These are phyloP conservation scores for Cystofilobasidium bisporidii DNA, from an alignment of 768 basidiomycete genomes.

Conservation along the genomic window DNA sequence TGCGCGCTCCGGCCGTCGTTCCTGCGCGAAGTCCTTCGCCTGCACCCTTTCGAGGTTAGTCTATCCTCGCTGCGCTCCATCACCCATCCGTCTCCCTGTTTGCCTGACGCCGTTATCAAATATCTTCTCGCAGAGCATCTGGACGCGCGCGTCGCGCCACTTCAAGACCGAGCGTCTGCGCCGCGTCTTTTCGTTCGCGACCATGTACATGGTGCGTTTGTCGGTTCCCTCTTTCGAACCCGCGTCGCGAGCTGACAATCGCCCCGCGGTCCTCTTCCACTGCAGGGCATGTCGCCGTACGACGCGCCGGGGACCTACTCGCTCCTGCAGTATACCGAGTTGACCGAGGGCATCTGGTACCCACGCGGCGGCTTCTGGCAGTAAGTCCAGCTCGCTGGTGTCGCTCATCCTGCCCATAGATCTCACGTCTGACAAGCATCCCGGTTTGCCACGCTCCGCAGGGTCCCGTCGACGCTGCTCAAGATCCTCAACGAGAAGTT, in stretches of 20 bases:
- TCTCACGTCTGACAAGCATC: no score
- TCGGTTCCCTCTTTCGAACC: no score
- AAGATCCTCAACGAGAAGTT: constrained; percentile 36
- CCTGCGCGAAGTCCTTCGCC: constrained; percentile 36
- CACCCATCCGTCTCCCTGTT: not conserved
- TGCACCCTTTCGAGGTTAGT: constrained; percentile 38
- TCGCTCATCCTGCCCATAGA: no score
- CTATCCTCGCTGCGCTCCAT: no score
- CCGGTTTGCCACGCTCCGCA: no score
- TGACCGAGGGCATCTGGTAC: constrained; percentile 41
- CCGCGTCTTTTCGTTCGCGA: constrained; percentile 42
- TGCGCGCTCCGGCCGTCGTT: constrained; percentile 40
- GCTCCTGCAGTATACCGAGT: constrained; percentile 44
- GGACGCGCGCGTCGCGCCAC: constrained; percentile 35
- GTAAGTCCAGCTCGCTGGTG: not conserved
- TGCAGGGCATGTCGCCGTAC: constrained; percentile 41
- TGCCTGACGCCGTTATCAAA: not conserved
- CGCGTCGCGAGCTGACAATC: no score
- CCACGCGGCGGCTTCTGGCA: constrained; percentile 33
- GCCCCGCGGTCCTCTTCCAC: not conserved
- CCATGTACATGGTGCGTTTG: constrained; percentile 40
- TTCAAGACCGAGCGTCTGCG: constrained; percentile 42
- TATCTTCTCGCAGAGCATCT: constrained; percentile 30
- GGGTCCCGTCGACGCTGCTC: constrained; percentile 14
- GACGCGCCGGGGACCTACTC: constrained; percentile 44